Base-by-base conservation (phyloP, 306 rosid genomes). In the Hippophae tibetana region DNA sequence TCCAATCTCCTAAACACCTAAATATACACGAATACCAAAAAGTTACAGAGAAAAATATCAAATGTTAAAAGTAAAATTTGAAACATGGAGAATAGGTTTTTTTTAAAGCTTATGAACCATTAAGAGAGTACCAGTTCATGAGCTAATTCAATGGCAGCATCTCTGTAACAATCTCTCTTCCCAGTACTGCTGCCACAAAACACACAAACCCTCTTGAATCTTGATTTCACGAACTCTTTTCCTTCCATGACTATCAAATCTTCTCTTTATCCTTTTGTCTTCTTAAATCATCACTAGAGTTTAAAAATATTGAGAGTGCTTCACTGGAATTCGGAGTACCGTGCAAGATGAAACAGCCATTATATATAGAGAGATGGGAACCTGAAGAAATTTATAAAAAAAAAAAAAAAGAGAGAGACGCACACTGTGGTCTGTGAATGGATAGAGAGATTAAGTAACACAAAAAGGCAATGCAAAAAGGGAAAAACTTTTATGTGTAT, bases 171-270 rank as follows among this genome's bases (percentile, higher is more conserved):
- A 43, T 64, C 56, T 38, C 76, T 75, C 71, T 76, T 79, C 18
- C 87, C 87, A 52, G 74, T 38, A 54, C 84, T 76, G 66, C 87
- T 82, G 14, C 82, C 87, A 68, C 87, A 79, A 52, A 79, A 78
- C 25, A 82, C 87, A 61, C 87, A 82, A 31, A 79, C 79, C 31
- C 67, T 70, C 61, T 67, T 76, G 72, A 82, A 82, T 43, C 65
- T 76, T 26, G 87, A 82, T 40, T 65, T 78, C 56, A 46, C 56
- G 7, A 56, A 27, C 27, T 60, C 14, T 56, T 59, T 47, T 12
- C 57, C 76, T 60, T 81, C 86, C 86, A 74, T 78, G 44, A 66
- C 64, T 4, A 9, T 44, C 53, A 48, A 66, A 48, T 5, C 10
- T 56, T 49, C 46, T 18, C 31, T 13, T 8, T 56, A 52, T 52